Percentiles rank a stretch among this genome's conserved stretches.
These are phyloP conservation scores for Lepiota brunneoincarnata DNA, from an alignment of 768 basidiomycete genomes.

Conservation along the genomic window DNA sequence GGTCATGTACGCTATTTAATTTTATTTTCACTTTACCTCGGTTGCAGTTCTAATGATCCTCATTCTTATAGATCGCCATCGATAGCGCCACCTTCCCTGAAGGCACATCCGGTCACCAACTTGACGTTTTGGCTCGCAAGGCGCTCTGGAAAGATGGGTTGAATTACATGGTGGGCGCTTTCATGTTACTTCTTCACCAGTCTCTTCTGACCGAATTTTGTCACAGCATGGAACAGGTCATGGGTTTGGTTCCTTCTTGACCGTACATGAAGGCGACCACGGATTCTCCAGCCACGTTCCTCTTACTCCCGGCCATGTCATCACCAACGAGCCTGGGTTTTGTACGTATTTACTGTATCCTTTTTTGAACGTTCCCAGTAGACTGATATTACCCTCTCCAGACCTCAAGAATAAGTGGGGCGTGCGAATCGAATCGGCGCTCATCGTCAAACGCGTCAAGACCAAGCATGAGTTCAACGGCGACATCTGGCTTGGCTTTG, in stretches of 20 bases:
- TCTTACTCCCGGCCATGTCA: conserved; percentile 81
- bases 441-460: conserved; percentile 68
- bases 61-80: conserved; percentile 72
- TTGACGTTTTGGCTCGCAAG: conserved; percentile 88
- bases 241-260: conserved; percentile 85
- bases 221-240: conserved; percentile 89
- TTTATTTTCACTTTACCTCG: conserved; percentile 15
- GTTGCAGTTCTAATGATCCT: conserved; percentile 18
- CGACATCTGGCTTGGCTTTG: conserved; percentile 84
- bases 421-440: conserved; percentile 87
- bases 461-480: conserved; percentile 73
- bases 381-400: conserved; percentile 22
- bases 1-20: conserved; percentile 74
- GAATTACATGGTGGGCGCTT: conserved; percentile 64
- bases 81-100: conserved; percentile 88
- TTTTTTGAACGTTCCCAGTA: conserved; percentile 7
- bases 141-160: conserved; percentile 85
- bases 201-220: conserved; percentile 9
- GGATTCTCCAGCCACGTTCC: conserved; percentile 69
- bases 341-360: conserved; percentile 47
- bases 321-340: conserved; percentile 94
- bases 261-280: conserved; percentile 82
- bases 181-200: conserved; percentile 6
- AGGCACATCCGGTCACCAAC: conserved; percentile 78
- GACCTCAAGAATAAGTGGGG: conserved; percentile 83